Evolutionary conservation across 1,284 basidiomycete genomes (phyloP), one percentile per base, ranked within the genome.

Genomic region (Cystobasidium pallidum): DNA sequence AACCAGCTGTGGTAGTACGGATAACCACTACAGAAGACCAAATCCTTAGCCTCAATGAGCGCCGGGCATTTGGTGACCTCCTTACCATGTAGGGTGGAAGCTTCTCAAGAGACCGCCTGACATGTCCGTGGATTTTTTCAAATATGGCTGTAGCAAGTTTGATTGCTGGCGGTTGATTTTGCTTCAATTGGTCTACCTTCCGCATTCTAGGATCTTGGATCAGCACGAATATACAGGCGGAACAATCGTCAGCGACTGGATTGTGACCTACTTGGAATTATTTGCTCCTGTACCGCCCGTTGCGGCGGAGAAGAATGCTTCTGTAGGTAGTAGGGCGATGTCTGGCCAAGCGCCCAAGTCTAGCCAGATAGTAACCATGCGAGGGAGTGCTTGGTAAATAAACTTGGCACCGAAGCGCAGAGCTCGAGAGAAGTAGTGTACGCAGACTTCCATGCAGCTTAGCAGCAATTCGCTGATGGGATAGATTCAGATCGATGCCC

Each of bases 1-100:
- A 11, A 96, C 91, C 72, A 99, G 91, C 83, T 99, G 96, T 7
- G 96, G 94, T 76, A 98, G 94, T 0, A 94, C 94, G 0, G 91
- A 95, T 76, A 91, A 91, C 92, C 94, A 99, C 92, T 96, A 77
- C 17, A 55, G 34, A 73, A 17, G 24, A 3, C 17, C n/a, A n/a
- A n/a, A 39, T 15, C 13, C 30, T n/a, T 30, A n/a, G 43, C 15
- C 26, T 49, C 58, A 61, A 47, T 30, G 21, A 13, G 13, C 19
- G 8, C 21, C 19, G 10, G 13, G 21, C 17, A 10, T 7, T 19
- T 34, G 11, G 2, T 17, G 13, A 21, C 3, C 7, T 2, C 8
- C 80, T 67, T 76, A 87, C 92, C 84, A 91, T 95, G 81, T 89
- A 96, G 2, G 85, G 85, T 2, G 90, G 90, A 21, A 89, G 83